Conservation (phyloP, 495 filamentous ascomycete genomes). For the Bombardia bombarda region DNA sequence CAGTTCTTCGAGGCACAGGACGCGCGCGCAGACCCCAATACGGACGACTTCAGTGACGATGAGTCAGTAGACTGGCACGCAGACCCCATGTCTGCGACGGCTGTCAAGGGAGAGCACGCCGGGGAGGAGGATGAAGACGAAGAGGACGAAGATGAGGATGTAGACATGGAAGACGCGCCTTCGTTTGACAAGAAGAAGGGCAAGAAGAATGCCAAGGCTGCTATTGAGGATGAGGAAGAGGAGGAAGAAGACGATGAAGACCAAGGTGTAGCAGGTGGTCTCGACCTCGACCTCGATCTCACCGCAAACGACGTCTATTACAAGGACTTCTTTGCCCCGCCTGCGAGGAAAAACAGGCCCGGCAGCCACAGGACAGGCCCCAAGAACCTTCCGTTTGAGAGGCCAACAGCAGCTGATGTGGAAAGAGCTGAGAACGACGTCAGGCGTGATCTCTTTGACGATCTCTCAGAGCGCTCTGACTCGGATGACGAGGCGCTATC, state of each 20-base stretch:
- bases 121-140: slow-evolving; percentile 30
- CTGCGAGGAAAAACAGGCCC: slow-evolving; percentile 53
- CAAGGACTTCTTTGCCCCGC: slow-evolving; percentile 84
- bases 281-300: slow-evolving; percentile 36
- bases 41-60: slow-evolving; percentile 58
- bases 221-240: slow-evolving; percentile 50
- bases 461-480: slow-evolving; percentile 53
- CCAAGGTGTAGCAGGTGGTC: too few relatives aligned
- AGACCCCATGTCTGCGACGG: slow-evolving; percentile 46
- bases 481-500: slow-evolving; percentile 48
- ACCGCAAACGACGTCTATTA: slow-evolving; percentile 85
- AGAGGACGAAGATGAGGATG: slow-evolving; percentile 21
- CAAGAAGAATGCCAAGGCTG: slow-evolving; percentile 28
- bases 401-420: slow-evolving; percentile 50
- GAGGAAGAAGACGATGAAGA: slow-evolving; percentile 60
- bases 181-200: slow-evolving; percentile 1
- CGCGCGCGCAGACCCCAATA: slow-evolving; percentile 51
- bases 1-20: slow-evolving; percentile 83
- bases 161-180: slow-evolving; percentile 6
- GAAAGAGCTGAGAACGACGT: slow-evolving; percentile 86
- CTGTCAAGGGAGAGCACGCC: slow-evolving; percentile 10
- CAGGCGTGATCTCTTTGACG: slow-evolving; percentile 86
- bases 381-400: slow-evolving; percentile 21
- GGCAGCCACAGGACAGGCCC: slow-evolving; percentile 17
- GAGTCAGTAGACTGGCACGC: slow-evolving; percentile 80